These are phyloP conservation scores for Dactylis glomerata DNA, from an alignment of 176 grass and related monocot species.

Conservation along the genomic window DNA sequence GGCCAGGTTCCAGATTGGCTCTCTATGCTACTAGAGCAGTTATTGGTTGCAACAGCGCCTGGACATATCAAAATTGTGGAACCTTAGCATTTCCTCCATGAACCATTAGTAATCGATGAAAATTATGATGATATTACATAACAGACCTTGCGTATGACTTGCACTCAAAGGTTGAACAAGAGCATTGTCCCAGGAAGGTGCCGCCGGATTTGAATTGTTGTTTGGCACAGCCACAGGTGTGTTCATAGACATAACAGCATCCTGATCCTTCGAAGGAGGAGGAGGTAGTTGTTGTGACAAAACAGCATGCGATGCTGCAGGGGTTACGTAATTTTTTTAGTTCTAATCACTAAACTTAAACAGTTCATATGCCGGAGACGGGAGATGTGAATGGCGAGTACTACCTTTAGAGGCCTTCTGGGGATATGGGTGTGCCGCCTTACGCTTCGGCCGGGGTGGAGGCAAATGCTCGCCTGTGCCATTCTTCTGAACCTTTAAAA, in stretches of 20 bases:
- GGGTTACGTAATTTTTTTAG: constrained; percentile 11
- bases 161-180: constrained; percentile 40
- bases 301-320: constrained; percentile 30
- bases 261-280: constrained; percentile 36
- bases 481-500: constrained; percentile 86
- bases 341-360: constrained; percentile 12
- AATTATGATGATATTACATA: not conserved
- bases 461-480: constrained; percentile 86
- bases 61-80: constrained; percentile 22
- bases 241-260: constrained; percentile 42
- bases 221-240: constrained; percentile 29
- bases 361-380: not conserved
- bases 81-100: constrained; percentile 15
- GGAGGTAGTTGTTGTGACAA: constrained; percentile 32
- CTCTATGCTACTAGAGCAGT: constrained; percentile 69
- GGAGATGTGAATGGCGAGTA: constrained; percentile 1
- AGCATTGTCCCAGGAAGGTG: constrained; percentile 42
- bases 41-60: constrained; percentile 54
- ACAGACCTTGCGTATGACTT: constrained; percentile 44
- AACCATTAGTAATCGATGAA: not conserved
- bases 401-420: constrained; percentile 91
- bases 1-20: constrained; percentile 46
- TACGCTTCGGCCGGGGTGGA: constrained; percentile 90
- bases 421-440: constrained; percentile 96
- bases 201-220: constrained; percentile 20